Evolutionary conservation across 306 rosid species (phyloP), one percentile per base, ranked within the genome.

Genomic region (Oemleria cerasiformis): DNA sequence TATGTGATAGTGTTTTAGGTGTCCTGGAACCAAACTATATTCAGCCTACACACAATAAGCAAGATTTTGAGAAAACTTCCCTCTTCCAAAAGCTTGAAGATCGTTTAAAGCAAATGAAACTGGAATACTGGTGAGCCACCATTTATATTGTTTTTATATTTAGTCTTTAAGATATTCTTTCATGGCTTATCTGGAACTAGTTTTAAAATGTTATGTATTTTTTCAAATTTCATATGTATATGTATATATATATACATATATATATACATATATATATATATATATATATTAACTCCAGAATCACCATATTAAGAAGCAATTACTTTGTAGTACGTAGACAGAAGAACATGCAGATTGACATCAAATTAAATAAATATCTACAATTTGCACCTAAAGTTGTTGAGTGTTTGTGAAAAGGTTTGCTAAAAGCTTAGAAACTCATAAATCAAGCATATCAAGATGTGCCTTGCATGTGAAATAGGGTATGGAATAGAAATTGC

Each of bases 41-140:
- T 59, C 85, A 89, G 77, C 98, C 98, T 38, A 80, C 96, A 14
- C 98, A 94, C 83, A 84, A 89, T 73, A 94, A 94, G 79, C 98
- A 94, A 84, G 98, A 91, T 76, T 94, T 94, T 75, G 98, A 94
- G 83, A 88, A 76, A 83, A 89, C 92, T 75, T 81, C 92, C 63
- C 74, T 94, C 76, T 91, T 88, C 77, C 94, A 86, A 80, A 94
- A 85, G 81, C 95, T 94, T 77, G 96, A 88, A 86, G 74, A 4
- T 43, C 97, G 98, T 45, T 83, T 94, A 79, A 89, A 75, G 82
- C 85, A 82, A 30, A 91, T 94, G 98, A 82, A 92, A 9, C 68
- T 75, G 82, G 98, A 91, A 73, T 94, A 91, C 81, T 94, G 97
- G 98, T 91, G 74, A 55, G 60, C 45, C 75, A 30, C 61, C 8